Percentiles rank a stretch among this genome's conserved stretches.
Evolutionary conservation across 208 protist species (phyloP).

Genomic region (Acanthamoeba lenticulata): DNA sequence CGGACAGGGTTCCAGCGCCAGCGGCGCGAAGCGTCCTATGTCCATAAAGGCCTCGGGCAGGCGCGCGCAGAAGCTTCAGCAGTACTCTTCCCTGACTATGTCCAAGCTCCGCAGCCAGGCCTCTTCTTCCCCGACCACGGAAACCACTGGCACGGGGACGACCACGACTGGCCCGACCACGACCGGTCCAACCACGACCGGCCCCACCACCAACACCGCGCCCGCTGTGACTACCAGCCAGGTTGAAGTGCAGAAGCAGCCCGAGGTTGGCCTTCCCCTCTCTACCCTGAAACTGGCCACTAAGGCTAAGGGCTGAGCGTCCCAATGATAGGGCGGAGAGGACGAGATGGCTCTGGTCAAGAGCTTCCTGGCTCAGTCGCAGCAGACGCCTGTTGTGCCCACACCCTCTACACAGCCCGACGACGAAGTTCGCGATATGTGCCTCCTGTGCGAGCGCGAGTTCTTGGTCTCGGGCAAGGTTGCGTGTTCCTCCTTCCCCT

Average conservation of each 20-base stretch:
- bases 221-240: neutral
- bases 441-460: constrained; percentile 24
- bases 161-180: neutral
- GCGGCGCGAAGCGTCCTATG: neutral
- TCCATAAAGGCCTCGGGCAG: constrained; percentile 7
- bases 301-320: neutral
- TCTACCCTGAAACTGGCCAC: neutral
- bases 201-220: neutral
- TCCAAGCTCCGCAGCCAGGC: neutral
- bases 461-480: neutral
- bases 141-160: neutral
- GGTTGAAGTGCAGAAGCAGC: neutral
- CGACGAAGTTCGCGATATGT: neutral
- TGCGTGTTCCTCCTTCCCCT: neutral
- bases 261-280: neutral
- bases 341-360: constrained; percentile 50
- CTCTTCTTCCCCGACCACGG: neutral
- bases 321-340: neutral
- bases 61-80: neutral
- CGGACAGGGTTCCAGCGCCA: neutral
- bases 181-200: neutral
- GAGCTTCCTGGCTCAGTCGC: neutral
- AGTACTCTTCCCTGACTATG: constrained; percentile 22
- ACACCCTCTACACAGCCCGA: neutral
- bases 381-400: neutral